Conservation (phyloP, 345 rosid species). For the Acer yangbiense region DNA sequence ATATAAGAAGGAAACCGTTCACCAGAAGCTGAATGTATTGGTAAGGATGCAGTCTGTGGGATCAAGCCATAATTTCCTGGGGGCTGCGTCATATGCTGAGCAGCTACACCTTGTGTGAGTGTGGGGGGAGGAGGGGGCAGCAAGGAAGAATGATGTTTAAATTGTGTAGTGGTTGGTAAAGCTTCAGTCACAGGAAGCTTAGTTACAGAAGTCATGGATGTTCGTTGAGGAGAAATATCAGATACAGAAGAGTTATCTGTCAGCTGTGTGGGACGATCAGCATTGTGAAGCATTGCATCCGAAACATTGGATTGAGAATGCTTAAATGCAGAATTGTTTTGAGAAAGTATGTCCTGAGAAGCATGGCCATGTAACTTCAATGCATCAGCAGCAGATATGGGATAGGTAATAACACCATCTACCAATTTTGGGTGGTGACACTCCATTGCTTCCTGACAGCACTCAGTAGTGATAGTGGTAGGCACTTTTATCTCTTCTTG, state of each 20-base stretch:
- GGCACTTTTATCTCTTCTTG: slow-evolving; percentile 20
- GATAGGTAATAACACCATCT: slow-evolving; percentile 18
- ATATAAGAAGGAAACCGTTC: slow-evolving; percentile 38
- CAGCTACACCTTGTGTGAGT: slow-evolving; percentile 20
- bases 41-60: slow-evolving; percentile 23
- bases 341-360: slow-evolving; percentile 11
- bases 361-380: slow-evolving; percentile 23
- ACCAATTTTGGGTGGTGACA: slow-evolving; percentile 16
- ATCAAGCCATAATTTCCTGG: slow-evolving; percentile 15
- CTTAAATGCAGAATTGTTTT: slow-evolving; percentile 20
- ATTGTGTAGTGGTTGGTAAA: slow-evolving; percentile 21
- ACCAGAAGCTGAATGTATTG: slow-evolving; percentile 31
- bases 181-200: slow-evolving; percentile 17
- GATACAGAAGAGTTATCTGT: slow-evolving; percentile 38
- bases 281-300: slow-evolving; percentile 29
- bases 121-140: slow-evolving; percentile 20
- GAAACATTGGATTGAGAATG: slow-evolving; percentile 25
- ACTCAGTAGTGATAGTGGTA: slow-evolving; percentile 10
- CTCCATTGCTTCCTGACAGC: slow-evolving; percentile 18
- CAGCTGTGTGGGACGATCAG: slow-evolving; percentile 24
- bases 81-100: slow-evolving; percentile 19
- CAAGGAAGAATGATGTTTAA: slow-evolving; percentile 24
- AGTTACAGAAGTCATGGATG: slow-evolving; percentile 24
- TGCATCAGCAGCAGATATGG: slow-evolving; percentile 5
- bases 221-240: slow-evolving; percentile 30